Evolutionary conservation across 768 basidiomycete genomes (phyloP), one percentile per base, ranked within the genome.

Genomic region (Crepidotus variabilis): DNA sequence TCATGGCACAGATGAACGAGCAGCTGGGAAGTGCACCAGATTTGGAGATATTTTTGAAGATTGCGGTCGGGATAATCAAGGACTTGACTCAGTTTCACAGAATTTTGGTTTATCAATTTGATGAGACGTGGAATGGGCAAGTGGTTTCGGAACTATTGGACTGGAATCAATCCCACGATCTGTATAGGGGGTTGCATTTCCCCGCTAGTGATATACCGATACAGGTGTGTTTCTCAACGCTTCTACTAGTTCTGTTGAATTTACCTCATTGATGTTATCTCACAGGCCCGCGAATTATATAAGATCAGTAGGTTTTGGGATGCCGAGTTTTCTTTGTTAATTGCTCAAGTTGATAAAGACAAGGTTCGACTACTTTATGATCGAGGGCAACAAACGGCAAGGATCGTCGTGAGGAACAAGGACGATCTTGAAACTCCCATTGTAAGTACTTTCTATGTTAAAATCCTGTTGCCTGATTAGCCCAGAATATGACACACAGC

Each of bases 401-500:
- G 90, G 1, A 76, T 94, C 45, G 84, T 92, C 18, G 84, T 85
- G 18, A 76, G 83, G 48, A 76, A 69, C 49, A 75, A 77, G 61
- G 77, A 77, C 24, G 90, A 94, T 68, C 75, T 94, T 6, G 79
- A 86, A 48, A 70, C 70, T 5, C 90, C 90, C 3, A 70, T 92
- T 53, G 84, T 86, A 67, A 45, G 77, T 73, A 16, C 48, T 47
- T 50, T 46, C 23, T 21, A 14, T 16, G 50, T 18, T 9, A 8
- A 20, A 20, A n/a, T 23, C 45, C n/a, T n/a, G n/a, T n/a, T n/a
- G n/a, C n/a, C n/a, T n/a, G n/a, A n/a, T n/a, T n/a, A n/a, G n/a
- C n/a, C n/a, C n/a, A 88, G 80, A 83, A 92, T 64, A 90, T 92
- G 88, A 91, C 90, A 0, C 87, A 92, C 68, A 88, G 85, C 54